Evolutionary conservation across 2,329 filamentous ascomycete species (phyloP).

Genomic region (Byssochlamys sp.): DNA sequence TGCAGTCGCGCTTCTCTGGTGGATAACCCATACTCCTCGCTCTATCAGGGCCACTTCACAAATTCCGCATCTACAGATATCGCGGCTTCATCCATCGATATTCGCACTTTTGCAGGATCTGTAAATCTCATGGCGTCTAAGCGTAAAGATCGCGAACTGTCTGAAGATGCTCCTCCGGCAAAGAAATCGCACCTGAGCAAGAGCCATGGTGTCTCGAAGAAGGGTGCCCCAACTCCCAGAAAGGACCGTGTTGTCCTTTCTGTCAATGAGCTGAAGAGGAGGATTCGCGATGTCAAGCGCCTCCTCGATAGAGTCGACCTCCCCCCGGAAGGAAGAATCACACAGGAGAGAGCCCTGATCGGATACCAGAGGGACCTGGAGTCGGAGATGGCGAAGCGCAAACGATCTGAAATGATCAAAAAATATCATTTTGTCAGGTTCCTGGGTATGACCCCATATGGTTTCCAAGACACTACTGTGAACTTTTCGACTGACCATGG

Average conservation of each 20-base stretch:
- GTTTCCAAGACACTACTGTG: background rate
- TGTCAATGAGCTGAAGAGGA: constrained; percentile 44
- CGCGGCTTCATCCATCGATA: background rate
- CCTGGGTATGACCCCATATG: constrained; percentile 35
- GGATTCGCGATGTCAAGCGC: constrained; percentile 48
- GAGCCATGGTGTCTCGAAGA: constrained; percentile 2
- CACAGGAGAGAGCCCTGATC: constrained; percentile 51
- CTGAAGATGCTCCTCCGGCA: constrained; percentile 16
- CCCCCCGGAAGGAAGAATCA: constrained; percentile 46
- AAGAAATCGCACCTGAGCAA: constrained; percentile 13
- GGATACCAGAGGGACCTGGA: constrained; percentile 48
- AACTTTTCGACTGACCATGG: constrained; percentile 5
- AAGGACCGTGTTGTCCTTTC: constrained; percentile 17
- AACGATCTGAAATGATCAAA: constrained; percentile 47
- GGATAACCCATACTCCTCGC: background rate
- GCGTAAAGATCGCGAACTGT: constrained; percentile 19
- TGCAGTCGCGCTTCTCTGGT: background rate
- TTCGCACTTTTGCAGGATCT: background rate
- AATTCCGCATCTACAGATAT: background rate
- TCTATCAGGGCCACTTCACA: background rate
- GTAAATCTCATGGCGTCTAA: constrained; percentile 14
- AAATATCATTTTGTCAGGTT: constrained; percentile 60
- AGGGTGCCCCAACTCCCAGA: background rate
- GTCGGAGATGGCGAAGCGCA: constrained; percentile 39
- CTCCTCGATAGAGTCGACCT: constrained; percentile 42